phyloP scores from a whole-genome alignment of 176 grass and related monocot species.

The Rhipidocladum racemiflorum region DNA sequence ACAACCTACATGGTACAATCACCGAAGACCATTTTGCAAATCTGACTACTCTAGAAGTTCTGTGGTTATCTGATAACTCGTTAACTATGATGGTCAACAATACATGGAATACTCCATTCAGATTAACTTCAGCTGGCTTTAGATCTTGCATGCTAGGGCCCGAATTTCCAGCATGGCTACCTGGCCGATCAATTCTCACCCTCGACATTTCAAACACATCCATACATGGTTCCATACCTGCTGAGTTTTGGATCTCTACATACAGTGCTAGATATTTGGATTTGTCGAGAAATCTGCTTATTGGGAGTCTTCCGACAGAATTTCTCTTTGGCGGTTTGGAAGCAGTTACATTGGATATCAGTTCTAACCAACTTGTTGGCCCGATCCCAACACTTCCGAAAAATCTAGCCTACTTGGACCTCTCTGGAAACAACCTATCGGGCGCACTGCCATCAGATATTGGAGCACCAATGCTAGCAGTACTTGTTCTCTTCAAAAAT shows the following conservation, averaged over 20 bases:
- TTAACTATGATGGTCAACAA: background rate
- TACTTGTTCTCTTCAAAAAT: background rate
- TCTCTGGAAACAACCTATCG: background rate
- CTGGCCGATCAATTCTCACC: background rate
- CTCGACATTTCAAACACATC: background rate
- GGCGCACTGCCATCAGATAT: no score
- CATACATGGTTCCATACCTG: background rate
- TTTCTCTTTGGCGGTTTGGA: background rate
- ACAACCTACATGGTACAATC: background rate
- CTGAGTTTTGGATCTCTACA: background rate
- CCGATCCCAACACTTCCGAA: background rate
- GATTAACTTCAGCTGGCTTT: background rate
- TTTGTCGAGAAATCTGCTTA: background rate
- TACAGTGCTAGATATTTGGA: background rate
- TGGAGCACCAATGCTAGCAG: no score
- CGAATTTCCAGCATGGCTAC: background rate
- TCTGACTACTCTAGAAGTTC: background rate
- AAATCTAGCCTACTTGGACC: background rate
- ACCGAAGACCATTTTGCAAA: background rate
- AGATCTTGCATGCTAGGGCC: background rate
- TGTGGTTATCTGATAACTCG: background rate
- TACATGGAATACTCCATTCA: conserved; percentile 4
- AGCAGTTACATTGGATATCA: background rate
- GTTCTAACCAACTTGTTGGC: background rate
- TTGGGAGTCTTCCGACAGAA: background rate